These are phyloP conservation scores for Kazachstania africana DNA, from an alignment of 805 yeast genomes.

Conservation along the genomic window DNA sequence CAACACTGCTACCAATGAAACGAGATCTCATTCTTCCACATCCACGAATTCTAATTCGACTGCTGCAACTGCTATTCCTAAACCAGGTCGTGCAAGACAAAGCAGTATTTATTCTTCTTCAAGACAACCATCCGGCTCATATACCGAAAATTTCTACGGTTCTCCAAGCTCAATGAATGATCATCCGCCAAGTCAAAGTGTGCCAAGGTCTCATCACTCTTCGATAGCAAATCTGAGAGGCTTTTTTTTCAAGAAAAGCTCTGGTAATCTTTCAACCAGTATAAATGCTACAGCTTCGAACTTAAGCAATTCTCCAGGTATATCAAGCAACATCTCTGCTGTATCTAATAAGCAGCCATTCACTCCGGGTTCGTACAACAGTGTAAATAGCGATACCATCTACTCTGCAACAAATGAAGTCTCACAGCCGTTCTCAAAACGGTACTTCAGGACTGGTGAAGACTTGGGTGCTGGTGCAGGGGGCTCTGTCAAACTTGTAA, in stretches of 20 bases:
- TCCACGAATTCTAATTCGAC: neutral
- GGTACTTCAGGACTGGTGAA: conserved; percentile 75
- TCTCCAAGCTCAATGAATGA: conserved; percentile 26
- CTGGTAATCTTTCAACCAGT: conserved; percentile 1
- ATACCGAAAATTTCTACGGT: conserved; percentile 14
- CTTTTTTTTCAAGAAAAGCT: conserved; percentile 43
- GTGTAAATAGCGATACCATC: conserved; percentile 28
- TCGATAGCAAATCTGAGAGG: conserved; percentile 71
- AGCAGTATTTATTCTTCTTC: conserved; percentile 26
- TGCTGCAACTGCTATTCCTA: conserved; percentile 23
- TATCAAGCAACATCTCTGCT: conserved; percentile 1
- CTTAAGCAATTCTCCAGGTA: conserved; percentile 1
- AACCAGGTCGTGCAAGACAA: conserved; percentile 26
- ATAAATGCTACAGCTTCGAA: conserved; percentile 1
- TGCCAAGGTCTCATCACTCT: conserved; percentile 47
- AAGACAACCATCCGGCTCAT: conserved; percentile 22
- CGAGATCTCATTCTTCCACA: neutral
- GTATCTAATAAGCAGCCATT: conserved; percentile 2
- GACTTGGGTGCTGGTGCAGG: conserved; percentile 93
- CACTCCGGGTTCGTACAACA: conserved; percentile 26
- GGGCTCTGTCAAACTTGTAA: conserved; percentile 72
- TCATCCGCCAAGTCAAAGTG: conserved; percentile 28
- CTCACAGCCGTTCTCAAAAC: conserved; percentile 48
- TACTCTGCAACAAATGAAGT: conserved; percentile 30
- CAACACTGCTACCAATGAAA: neutral